phyloP scores from a whole-genome alignment of 768 basidiomycete species.

The Fomitopsis pulvina region DNA sequence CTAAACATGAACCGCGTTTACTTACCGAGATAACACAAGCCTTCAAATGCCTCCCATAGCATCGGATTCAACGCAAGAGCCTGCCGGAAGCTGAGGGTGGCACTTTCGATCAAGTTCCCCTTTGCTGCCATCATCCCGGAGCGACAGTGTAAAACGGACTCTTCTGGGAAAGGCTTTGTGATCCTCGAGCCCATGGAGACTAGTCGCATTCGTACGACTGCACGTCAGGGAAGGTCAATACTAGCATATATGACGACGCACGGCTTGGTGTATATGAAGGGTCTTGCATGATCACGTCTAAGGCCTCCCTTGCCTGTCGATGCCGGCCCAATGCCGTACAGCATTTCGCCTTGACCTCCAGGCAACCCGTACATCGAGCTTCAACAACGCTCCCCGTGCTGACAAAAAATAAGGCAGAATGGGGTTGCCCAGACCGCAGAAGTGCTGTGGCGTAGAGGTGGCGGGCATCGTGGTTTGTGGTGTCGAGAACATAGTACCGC shows the following conservation, averaged over 20 bases:
- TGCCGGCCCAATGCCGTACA: slow-evolving; percentile 67
- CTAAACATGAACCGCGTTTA: slow-evolving; percentile 8
- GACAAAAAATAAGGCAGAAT: slow-evolving; percentile 70
- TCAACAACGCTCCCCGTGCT: slow-evolving; percentile 43
- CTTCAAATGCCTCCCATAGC: slow-evolving; percentile 92
- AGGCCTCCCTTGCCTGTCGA: slow-evolving; percentile 67
- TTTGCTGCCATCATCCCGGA: slow-evolving; percentile 72
- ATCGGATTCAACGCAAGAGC: slow-evolving; percentile 71
- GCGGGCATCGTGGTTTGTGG: slow-evolving; percentile 69
- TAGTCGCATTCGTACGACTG: slow-evolving; percentile 20
- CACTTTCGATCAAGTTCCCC: slow-evolving; percentile 72
- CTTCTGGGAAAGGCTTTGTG: slow-evolving; percentile 59
- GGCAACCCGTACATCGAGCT: slow-evolving; percentile 63
- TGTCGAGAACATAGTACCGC: slow-evolving; percentile 68
- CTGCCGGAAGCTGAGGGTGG: slow-evolving; percentile 61
- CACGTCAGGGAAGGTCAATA: slow-evolving; percentile 10
- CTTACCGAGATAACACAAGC: slow-evolving; percentile 72
- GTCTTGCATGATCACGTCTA: slow-evolving; percentile 57
- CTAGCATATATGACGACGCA: slow-evolving; percentile 29
- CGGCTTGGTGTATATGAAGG: slow-evolving; percentile 47
- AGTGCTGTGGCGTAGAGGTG: slow-evolving; percentile 81
- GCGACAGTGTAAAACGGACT: slow-evolving; percentile 69
- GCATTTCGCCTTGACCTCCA: slow-evolving; percentile 74
- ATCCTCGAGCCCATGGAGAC: slow-evolving; percentile 49
- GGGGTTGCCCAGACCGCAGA: slow-evolving; percentile 60